Evolutionary conservation across 352 stramenopile genomes (phyloP), one percentile per base, ranked within the genome.

Genomic region (Thraustotheca clavata): DNA sequence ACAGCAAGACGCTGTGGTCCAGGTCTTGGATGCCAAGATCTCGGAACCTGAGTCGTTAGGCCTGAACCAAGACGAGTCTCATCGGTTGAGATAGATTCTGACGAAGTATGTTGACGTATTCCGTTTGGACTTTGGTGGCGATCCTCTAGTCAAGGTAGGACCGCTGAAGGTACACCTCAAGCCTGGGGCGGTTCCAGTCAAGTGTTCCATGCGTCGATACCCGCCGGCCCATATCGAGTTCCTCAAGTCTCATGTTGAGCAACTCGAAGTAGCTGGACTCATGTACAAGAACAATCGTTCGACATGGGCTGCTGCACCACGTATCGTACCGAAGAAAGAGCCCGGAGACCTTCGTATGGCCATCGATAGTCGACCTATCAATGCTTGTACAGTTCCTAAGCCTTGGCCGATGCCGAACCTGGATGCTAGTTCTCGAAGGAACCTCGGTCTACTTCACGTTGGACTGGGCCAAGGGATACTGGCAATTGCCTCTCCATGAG

Each of bases 381-480:
- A 75, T 34, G 67, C 59, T 11, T 26, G 60, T 3, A 75, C 55
- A 0, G 61, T 67, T 29, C 4, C 60, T 2, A 74, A 72, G 71
- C 60, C 43, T 22, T 70, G 62, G 68, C 61, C 68, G 1, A 70
- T 73, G 62, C 43, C 62, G 2, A 33, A 68, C 8, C 3, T 70
- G 5, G 68, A 34, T 71, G 4, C 41, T 32, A 20, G 32, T 34
- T 5, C 9, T 68, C 0, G 67, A 60, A 31, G 48, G 48, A 1
- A 67, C 63, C 0, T 49, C 47, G 36, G 32, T 68, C 7, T 72
- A 66, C 52, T 73, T 76, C 29, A 50, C 61, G 0, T 35, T 72
- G 0, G 71, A 74, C 31, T 72, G 63, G 68, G 67, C 69, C 11
- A 24, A 55, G 14, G 60, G 60, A 0, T 74, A 74, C 26, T 72